Percentiles rank a stretch among this genome's conserved stretches.
These are phyloP conservation scores for Penicillium thymicola DNA, from an alignment of 2,329 filamentous ascomycete genomes.

Conservation along the genomic window DNA sequence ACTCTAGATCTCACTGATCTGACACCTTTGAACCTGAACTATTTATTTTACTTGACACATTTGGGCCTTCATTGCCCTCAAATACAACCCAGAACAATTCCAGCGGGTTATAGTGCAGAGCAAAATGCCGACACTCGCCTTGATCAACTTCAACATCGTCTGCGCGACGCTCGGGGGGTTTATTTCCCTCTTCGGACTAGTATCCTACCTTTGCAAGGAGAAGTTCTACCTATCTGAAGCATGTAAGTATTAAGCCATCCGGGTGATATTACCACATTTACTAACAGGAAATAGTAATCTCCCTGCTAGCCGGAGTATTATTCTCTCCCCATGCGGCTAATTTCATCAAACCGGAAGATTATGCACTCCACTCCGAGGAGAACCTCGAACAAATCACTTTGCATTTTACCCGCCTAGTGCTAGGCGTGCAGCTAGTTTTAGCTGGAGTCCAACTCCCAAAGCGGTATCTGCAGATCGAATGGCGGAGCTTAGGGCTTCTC, in stretches of 20 bases:
- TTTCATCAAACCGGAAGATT: constrained; percentile 71
- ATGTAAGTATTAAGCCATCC: constrained; percentile 53
- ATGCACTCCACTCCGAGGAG: constrained; percentile 57
- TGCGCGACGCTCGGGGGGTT: constrained; percentile 80
- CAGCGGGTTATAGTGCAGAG: neutral
- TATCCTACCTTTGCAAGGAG: constrained; percentile 87
- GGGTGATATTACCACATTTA: neutral
- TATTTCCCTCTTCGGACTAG: constrained; percentile 82
- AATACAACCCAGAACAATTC: neutral
- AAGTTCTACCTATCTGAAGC: constrained; percentile 89
- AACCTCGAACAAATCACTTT: constrained; percentile 72
- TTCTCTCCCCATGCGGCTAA: constrained; percentile 77
- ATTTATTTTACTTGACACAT: neutral
- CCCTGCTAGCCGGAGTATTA: constrained; percentile 70
- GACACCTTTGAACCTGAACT: neutral
- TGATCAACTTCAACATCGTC: constrained; percentile 80
- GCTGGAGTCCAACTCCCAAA: constrained; percentile 84
- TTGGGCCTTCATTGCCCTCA: neutral
- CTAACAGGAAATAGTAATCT: constrained; percentile 62
- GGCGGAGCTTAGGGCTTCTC: constrained; percentile 69
- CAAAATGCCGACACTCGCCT: constrained; percentile 59
- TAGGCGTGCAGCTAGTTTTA: constrained; percentile 85
- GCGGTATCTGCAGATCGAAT: constrained; percentile 74
- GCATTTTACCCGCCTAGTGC: constrained; percentile 79
- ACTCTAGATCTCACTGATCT: neutral